phyloP scores from a whole-genome alignment of 2,329 filamentous ascomycete genomes.

The Clarireedia sp. region DNA sequence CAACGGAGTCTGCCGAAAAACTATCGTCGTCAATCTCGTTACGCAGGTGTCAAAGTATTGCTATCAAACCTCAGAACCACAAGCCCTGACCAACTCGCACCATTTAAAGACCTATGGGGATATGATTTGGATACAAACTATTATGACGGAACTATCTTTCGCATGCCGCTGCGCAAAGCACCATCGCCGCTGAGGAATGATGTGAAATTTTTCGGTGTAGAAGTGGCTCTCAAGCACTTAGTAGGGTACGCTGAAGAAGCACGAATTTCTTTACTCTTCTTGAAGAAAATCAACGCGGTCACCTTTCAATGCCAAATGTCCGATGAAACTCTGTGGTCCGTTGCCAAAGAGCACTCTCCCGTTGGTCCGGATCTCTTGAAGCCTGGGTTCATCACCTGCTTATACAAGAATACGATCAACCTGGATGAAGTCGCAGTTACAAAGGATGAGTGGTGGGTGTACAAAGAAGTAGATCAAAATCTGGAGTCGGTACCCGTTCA shows the following conservation, averaged over 20 bases:
- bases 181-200: background rate
- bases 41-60: constrained; percentile 18
- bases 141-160: constrained; percentile 25
- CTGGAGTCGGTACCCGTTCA: constrained; percentile 3
- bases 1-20: constrained; percentile 20
- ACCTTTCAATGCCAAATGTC: constrained; percentile 15
- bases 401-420: constrained; percentile 3
- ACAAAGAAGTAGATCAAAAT: constrained; percentile 13
- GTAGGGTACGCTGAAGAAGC: constrained; percentile 21
- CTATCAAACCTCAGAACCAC: constrained; percentile 18
- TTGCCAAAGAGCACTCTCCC: constrained; percentile 3
- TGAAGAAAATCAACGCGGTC: constrained; percentile 17
- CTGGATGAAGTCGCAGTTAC: background rate
- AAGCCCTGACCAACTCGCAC: constrained; percentile 17
- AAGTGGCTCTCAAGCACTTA: constrained; percentile 9
- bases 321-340: constrained; percentile 15
- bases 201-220: background rate
- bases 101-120: constrained; percentile 22
- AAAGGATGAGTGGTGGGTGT: constrained; percentile 18
- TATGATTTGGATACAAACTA: constrained; percentile 16
- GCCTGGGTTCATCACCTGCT: constrained; percentile 10
- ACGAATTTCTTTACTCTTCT: constrained; percentile 21
- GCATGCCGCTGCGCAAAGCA: constrained; percentile 21
- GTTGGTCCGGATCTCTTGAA: background rate
- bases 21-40: constrained; percentile 15